Conservation (phyloP, 371 early-diverging fungal genomes). For the Dinochytrium kinnereticum region DNA sequence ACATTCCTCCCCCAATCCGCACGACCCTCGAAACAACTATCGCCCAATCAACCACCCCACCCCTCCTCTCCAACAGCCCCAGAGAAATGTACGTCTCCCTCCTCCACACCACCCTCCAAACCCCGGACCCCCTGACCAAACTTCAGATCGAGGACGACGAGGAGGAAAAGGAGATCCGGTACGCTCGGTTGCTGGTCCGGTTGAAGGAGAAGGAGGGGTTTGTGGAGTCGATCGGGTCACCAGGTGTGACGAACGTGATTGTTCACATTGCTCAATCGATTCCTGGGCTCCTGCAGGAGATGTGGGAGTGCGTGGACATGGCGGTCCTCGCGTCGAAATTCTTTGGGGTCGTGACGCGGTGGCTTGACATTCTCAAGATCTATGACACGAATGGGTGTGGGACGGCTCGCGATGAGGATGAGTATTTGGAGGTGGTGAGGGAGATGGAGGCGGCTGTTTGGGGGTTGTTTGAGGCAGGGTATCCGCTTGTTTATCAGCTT, state of each 20-base stretch:
- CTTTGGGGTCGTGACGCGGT: not conserved
- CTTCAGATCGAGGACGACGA: constrained; percentile 4
- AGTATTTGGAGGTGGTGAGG: not conserved
- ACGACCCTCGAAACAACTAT: too few relatives aligned
- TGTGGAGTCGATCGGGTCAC: not conserved
- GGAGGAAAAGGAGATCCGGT: not conserved
- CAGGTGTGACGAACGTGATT: constrained; percentile 3
- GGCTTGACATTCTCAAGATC: not conserved
- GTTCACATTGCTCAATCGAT: not conserved
- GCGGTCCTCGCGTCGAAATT: not conserved
- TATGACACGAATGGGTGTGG: not conserved
- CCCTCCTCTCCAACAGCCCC: not conserved
- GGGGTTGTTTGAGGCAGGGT: not conserved
- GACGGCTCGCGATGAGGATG: not conserved
- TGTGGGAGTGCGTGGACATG: not conserved
- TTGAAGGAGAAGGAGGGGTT: not conserved
- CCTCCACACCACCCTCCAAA: not conserved
- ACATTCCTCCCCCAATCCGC: too few relatives aligned
- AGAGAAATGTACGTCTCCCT: not conserved
- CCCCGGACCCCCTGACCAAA: not conserved
- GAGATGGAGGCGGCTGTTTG: not conserved
- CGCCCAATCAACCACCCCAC: too few relatives aligned
- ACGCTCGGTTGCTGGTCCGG: not conserved
- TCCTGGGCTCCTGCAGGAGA: not conserved
- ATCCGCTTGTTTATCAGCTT: not conserved